Base-by-base conservation (phyloP, 108 stramenopile species). In the Nitzschia inconspicua region DNA sequence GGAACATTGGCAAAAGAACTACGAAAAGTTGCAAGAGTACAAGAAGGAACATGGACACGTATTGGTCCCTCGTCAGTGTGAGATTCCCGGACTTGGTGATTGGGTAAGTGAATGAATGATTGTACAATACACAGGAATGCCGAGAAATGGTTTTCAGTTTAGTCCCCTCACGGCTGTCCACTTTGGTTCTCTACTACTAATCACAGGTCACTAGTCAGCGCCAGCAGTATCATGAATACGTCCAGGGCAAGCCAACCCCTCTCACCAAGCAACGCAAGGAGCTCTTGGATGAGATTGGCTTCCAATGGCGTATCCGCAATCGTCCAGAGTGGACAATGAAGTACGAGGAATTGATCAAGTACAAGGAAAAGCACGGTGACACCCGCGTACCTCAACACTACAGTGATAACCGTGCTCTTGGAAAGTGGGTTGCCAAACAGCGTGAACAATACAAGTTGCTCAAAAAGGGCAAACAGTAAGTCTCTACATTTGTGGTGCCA, bases 371-470 rank as follows among this genome's bases (percentile, higher is more conserved):
- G 11, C 23, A 66, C 24, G 66, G 70, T 2, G 48, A 62, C 6
- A 67, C 75, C 4, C 67, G 66, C 23, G 86, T 88, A 3, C 86
- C 87, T 8, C 81, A 84, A 48, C 74, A 84, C 47, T 86, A 79
- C 49, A 37, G 51, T 22, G 66, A 69, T 47, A 85, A 83, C 52
- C 57, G 56, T 34, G 71, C 74, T 2, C 57, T 90, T 7, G 84
- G 84, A n/a, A 90, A 86, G 46, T 90, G 89, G 89, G 85, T 86
- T 1, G 80, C 84, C 39, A 86, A 86, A 49, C 89, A 90, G 56
- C 68, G 89, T 28, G 82, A 85, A 32, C 82, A 85, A 31, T 89
- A 72, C 61, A 74, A 72, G 29, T 56, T 73, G 41, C 65, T 81
- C 54, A 66, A 61, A 16, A 59, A 78, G 42, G 84, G 81, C 9